phyloP scores from a whole-genome alignment of 306 rosid genomes.

The Aeschynomene evenia region DNA sequence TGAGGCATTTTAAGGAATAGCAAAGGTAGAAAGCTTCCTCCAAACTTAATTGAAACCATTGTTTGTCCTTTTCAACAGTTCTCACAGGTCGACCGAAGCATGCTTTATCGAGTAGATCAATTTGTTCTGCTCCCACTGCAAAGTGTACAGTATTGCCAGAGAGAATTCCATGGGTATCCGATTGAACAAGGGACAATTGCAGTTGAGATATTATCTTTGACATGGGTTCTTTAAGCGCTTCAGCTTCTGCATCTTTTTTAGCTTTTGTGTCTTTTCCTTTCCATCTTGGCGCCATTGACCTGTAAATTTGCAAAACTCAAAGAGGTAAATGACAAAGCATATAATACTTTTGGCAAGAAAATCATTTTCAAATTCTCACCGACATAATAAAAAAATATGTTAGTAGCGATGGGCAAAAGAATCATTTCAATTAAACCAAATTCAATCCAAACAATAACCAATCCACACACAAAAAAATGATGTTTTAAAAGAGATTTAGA shows the following conservation, averaged over 20 bases:
- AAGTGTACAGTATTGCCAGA: slow-evolving; percentile 43
- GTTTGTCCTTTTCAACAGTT: slow-evolving; percentile 49
- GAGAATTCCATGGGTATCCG: slow-evolving; percentile 50
- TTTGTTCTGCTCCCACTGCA: slow-evolving; percentile 52
- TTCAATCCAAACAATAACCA: no score
- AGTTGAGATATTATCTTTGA: slow-evolving; percentile 56
- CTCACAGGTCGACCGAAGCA: slow-evolving; percentile 62
- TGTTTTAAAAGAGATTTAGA: no score
- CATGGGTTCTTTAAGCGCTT: slow-evolving; percentile 69
- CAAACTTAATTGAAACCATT: slow-evolving; percentile 55
- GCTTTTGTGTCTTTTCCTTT: slow-evolving; percentile 74
- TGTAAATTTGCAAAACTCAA: no score
- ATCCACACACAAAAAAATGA: no score
- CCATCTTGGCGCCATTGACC: slow-evolving; percentile 72
- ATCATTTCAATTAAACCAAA: no score
- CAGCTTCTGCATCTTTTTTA: slow-evolving; percentile 60
- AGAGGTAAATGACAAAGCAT: no score
- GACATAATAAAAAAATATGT: no score
- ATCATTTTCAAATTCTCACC: no score
- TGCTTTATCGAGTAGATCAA: slow-evolving; percentile 51
- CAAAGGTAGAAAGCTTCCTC: slow-evolving; percentile 82
- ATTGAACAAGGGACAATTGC: slow-evolving; percentile 53
- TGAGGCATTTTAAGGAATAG: slow-evolving; percentile 62
- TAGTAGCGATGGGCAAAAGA: no score
- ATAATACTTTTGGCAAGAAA: no score